Percentiles rank a stretch among this genome's conserved stretches.
These are phyloP conservation scores for Pilasporangium apinafurcum DNA, from an alignment of 352 stramenopile genomes.

Conservation along the genomic window DNA sequence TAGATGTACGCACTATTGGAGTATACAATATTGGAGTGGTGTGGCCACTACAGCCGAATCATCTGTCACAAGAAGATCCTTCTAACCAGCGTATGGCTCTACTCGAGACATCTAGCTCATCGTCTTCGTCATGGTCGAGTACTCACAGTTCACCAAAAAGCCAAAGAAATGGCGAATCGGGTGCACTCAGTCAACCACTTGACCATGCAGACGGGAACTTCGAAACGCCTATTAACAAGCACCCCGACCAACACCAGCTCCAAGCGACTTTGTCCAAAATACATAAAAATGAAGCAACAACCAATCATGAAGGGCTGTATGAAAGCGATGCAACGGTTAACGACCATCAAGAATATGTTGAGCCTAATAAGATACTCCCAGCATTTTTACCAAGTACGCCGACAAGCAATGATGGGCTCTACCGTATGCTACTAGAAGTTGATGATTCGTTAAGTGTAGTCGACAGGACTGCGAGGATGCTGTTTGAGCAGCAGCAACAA, in stretches of 20 bases:
- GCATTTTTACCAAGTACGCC: neutral
- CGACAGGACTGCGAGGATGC: slow-evolving; percentile 34
- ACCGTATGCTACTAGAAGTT: slow-evolving; percentile 39
- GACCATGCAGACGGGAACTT: neutral
- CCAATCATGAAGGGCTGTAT: too few relatives aligned
- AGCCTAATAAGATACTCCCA: neutral
- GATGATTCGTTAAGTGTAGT: slow-evolving; percentile 77
- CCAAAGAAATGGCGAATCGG: neutral
- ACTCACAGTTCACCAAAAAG: neutral
- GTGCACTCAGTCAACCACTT: neutral
- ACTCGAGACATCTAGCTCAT: neutral
- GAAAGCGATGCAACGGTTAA: too few relatives aligned
- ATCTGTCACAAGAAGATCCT: neutral
- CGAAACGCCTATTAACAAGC: neutral
- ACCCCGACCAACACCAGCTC: slow-evolving; percentile 5
- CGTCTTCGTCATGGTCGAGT: neutral
- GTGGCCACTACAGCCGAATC: slow-evolving; percentile 16
- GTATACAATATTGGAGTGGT: slow-evolving; percentile 39
- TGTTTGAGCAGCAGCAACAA: slow-evolving; percentile 44
- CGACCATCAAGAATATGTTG: neutral
- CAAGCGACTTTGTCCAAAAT: neutral
- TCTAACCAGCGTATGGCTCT: neutral
- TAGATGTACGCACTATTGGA: slow-evolving; percentile 49
- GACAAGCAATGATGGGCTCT: slow-evolving; percentile 15
- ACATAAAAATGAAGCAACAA: too few relatives aligned